Conservation (phyloP, 129 eudicot species). For the Dittrichia graveolens region DNA sequence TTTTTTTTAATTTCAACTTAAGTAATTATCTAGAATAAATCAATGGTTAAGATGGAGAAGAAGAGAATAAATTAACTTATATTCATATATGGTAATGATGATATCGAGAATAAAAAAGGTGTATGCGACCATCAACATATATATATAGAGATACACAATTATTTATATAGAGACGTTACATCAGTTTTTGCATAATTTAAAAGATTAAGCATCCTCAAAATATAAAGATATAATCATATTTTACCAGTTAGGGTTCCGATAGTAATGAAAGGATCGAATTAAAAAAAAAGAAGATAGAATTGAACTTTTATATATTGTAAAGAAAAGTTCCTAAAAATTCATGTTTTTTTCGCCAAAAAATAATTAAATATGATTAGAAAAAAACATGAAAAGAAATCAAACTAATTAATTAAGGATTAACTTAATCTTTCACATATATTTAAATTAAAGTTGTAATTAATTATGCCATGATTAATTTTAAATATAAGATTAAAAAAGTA, state of each 20-base stretch:
- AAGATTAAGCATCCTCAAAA: conserved; percentile 35
- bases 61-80: conserved; percentile 6
- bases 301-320: conserved; percentile 20
- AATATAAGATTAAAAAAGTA: conserved; percentile 2
- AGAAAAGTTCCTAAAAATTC: conserved; percentile 17
- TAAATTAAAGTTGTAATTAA: neutral
- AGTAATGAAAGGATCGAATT: conserved; percentile 27
- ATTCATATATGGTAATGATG: conserved; percentile 30
- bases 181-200: conserved; percentile 23
- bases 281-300: neutral
- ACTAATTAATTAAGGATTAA: neutral
- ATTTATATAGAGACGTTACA: conserved; percentile 33
- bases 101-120: conserved; percentile 27
- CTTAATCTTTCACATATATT: neutral
- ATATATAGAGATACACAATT: conserved; percentile 21
- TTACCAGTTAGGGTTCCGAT: conserved; percentile 36
- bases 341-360: conserved; percentile 3
- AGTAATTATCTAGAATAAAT: conserved; percentile 3
- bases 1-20: neutral
- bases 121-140: conserved; percentile 23
- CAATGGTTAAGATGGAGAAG: conserved; percentile 13
- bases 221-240: conserved; percentile 35
- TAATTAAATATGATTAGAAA: neutral
- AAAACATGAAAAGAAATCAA: neutral
- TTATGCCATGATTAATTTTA: neutral